phyloP scores from a whole-genome alignment of 192 early-diverging fungal genomes.

The Glomus cerebriforme region DNA sequence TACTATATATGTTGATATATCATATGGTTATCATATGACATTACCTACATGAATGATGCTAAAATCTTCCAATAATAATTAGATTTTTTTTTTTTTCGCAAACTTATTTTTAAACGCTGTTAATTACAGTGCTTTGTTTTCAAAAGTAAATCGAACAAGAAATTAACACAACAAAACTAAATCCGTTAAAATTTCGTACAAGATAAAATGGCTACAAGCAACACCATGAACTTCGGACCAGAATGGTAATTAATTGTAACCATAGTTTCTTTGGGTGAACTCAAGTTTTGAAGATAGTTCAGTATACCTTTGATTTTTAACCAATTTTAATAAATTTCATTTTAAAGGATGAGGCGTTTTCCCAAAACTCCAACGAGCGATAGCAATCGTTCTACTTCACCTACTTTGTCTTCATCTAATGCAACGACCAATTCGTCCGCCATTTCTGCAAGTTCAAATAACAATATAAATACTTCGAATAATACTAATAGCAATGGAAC shows the following conservation, averaged over 20 bases:
- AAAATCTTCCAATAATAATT: too few relatives aligned
- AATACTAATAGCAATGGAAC: slow-evolving; percentile 5
- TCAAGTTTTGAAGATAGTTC: background rate
- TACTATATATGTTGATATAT: too few relatives aligned
- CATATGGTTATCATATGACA: too few relatives aligned
- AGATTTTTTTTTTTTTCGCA: background rate
- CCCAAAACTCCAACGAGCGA: slow-evolving; percentile 30
- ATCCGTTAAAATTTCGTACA: background rate
- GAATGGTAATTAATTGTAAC: slow-evolving; percentile 59
- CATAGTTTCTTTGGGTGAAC: background rate
- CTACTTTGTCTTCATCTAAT: slow-evolving; percentile 28
- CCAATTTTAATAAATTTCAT: background rate
- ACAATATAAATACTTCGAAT: background rate
- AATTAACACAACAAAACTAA: background rate
- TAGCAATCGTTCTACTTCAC: slow-evolving; percentile 21
- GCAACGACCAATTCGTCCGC: slow-evolving; percentile 13
- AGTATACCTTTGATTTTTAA: background rate
- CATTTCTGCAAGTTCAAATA: background rate
- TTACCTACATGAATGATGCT: too few relatives aligned
- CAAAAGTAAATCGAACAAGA: background rate
- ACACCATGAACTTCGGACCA: slow-evolving; percentile 81
- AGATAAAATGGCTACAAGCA: slow-evolving; percentile 33
- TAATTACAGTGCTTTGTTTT: background rate
- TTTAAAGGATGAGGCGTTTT: slow-evolving; percentile 33
- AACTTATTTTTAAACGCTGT: background rate